Percentiles rank a stretch among this genome's conserved stretches.
Conservation (phyloP, 768 basidiomycete species). For the Panaeolus cyanescens region DNA sequence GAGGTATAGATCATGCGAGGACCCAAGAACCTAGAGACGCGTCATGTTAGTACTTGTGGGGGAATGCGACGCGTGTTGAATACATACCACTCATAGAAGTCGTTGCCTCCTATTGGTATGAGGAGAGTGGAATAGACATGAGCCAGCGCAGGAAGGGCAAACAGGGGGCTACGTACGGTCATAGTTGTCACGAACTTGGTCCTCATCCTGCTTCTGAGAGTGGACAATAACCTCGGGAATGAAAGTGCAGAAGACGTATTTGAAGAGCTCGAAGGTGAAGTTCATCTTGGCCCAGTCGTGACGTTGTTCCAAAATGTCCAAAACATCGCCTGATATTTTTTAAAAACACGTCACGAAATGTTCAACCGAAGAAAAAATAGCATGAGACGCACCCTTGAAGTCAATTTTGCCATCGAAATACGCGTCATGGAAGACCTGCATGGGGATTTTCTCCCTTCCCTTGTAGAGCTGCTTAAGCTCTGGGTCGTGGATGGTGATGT, state of each 20-base stretch:
- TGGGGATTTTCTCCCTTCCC: slow-evolving; percentile 90
- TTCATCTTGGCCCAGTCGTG: slow-evolving; percentile 95
- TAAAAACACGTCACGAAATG: slow-evolving; percentile 7
- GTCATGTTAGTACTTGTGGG: neutral
- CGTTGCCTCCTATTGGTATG: slow-evolving; percentile 75
- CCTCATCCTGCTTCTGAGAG: slow-evolving; percentile 88
- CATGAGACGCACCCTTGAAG: slow-evolving; percentile 74
- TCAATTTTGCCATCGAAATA: slow-evolving; percentile 97
- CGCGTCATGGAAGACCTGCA: slow-evolving; percentile 97
- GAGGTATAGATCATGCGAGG: slow-evolving; percentile 98
- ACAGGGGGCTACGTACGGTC: slow-evolving; percentile 60
- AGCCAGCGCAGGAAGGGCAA: neutral
- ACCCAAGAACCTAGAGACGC: slow-evolving; percentile 77
- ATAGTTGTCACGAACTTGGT: slow-evolving; percentile 95
- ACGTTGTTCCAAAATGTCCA: slow-evolving; percentile 91
- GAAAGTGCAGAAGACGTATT: slow-evolving; percentile 86
- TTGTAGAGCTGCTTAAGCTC: slow-evolving; percentile 80
- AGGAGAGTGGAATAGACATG: neutral
- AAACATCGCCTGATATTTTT: slow-evolving; percentile 71
- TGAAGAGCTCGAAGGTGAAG: slow-evolving; percentile 90
- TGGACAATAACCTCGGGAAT: slow-evolving; percentile 95
- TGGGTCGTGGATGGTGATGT: slow-evolving; percentile 87
- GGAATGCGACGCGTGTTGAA: neutral
- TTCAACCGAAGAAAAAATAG: slow-evolving; percentile 1
- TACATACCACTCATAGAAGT: slow-evolving; percentile 88